phyloP scores from a whole-genome alignment of 768 basidiomycete genomes.

The Xerocomellus chrysenteron region DNA sequence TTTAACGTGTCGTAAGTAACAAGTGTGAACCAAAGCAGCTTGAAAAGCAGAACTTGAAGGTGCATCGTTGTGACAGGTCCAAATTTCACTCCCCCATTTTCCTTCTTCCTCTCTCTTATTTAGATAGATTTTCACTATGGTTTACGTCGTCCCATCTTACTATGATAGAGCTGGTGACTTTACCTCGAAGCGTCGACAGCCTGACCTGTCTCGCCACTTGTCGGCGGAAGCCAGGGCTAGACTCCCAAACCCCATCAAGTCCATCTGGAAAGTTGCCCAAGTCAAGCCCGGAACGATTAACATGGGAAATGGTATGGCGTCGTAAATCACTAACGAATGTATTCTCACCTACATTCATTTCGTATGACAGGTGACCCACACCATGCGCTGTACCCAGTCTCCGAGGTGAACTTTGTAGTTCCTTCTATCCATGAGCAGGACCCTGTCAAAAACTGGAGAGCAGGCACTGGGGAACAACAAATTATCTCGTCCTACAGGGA shows the following conservation, averaged over 20 bases:
- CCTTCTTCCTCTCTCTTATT: background rate
- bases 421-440: constrained; percentile 30
- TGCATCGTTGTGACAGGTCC: background rate
- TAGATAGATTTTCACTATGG: constrained; percentile 18
- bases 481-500: constrained; percentile 31
- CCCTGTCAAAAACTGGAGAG: constrained; percentile 32
- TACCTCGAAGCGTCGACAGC: constrained; percentile 26
- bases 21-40: constrained; percentile 2
- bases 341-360: background rate
- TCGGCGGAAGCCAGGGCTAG: constrained; percentile 35
- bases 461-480: constrained; percentile 28
- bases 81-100: background rate
- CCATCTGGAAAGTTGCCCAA: constrained; percentile 38
- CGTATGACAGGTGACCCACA: constrained; percentile 34
- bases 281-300: constrained; percentile 37
- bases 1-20: constrained; percentile 6
- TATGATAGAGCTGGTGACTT: constrained; percentile 11
- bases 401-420: constrained; percentile 35
- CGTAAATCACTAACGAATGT: background rate
- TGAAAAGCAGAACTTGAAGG: constrained; percentile 9
- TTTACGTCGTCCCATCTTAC: constrained; percentile 20
- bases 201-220: constrained; percentile 34
- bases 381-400: constrained; percentile 32
- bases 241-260: constrained; percentile 37
- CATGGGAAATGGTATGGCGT: constrained; percentile 35